A percentile compares a stretch with the other conserved stretches of the same genome.
Conservation (phyloP, 306 rosid species). For the Ochetophila trinervis region DNA sequence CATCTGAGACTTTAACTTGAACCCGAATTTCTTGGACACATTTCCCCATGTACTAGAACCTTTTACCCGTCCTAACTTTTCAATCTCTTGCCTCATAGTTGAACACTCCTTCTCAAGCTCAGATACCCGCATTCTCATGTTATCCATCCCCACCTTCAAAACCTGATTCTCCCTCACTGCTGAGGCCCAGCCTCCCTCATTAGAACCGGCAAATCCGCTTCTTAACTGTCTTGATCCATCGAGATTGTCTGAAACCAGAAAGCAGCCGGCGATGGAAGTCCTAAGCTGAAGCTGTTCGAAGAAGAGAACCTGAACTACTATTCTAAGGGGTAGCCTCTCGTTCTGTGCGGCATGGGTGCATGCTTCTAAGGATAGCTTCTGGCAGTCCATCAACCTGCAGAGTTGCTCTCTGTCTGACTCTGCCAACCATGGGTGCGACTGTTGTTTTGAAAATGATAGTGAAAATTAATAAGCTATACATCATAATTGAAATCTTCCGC, state of each 20-base stretch:
- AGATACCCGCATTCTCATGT: constrained; percentile 91
- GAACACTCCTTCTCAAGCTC: constrained; percentile 99
- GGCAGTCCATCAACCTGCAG: constrained; percentile 95
- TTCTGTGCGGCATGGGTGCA: constrained; percentile 98
- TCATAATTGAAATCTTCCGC: not conserved
- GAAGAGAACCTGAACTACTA: constrained; percentile 90
- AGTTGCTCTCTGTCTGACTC: constrained; percentile 91
- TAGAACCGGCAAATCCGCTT: constrained; percentile 69
- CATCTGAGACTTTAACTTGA: constrained; percentile 91
- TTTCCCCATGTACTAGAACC: constrained; percentile 77
- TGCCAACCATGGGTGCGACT: constrained; percentile 98
- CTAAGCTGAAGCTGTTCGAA: constrained; percentile 99
- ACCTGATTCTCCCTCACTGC: constrained; percentile 97
- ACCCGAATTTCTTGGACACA: constrained; percentile 82
- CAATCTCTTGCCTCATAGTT: constrained; percentile 91
- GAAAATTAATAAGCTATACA: constrained; percentile 23
- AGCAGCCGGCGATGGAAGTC: constrained; percentile 90
- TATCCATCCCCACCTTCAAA: constrained; percentile 95
- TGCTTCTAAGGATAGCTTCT: constrained; percentile 96
- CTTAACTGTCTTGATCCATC: constrained; percentile 84
- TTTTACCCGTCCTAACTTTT: constrained; percentile 66
- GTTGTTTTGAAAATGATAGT: constrained; percentile 30
- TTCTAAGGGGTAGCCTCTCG: constrained; percentile 91
- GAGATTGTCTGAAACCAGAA: constrained; percentile 86
- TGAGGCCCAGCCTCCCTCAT: constrained; percentile 89